These are phyloP conservation scores for Candida tropicalis DNA, from an alignment of 1,139 yeast genomes.

Conservation along the genomic window DNA sequence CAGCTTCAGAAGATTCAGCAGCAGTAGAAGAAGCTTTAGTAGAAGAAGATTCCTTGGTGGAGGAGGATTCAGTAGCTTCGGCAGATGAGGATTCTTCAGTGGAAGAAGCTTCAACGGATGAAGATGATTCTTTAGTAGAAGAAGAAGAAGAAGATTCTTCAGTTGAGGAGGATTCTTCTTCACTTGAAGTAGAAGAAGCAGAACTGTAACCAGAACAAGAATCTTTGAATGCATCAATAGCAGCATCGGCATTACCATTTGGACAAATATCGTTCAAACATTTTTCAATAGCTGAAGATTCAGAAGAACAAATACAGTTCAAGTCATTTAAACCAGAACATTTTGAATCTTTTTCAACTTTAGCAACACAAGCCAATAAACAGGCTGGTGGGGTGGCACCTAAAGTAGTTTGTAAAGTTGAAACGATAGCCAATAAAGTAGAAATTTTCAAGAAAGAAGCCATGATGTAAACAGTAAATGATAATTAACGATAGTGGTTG, in stretches of 20 bases:
- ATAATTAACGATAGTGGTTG: constrained; percentile 9
- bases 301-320: constrained; percentile 63
- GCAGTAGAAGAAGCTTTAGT: constrained; percentile 8
- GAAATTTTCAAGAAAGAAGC: constrained; percentile 34
- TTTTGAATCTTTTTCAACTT: constrained; percentile 58
- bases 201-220: constrained; percentile 49
- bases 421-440: constrained; percentile 52
- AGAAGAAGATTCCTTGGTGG: constrained; percentile 5
- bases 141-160: constrained; percentile 29
- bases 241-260: constrained; percentile 55
- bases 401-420: constrained; percentile 49
- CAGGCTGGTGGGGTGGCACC: constrained; percentile 86
- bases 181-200: constrained; percentile 22
- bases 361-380: constrained; percentile 81
- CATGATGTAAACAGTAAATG: constrained; percentile 11
- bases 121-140: constrained; percentile 17
- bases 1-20: constrained; percentile 9
- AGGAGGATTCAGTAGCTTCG: constrained; percentile 7
- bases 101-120: constrained; percentile 9
- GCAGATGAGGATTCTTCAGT: constrained; percentile 7
- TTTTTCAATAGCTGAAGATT: constrained; percentile 50
- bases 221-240: constrained; percentile 56
- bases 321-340: constrained; percentile 65
- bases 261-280: constrained; percentile 75
- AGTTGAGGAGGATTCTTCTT: constrained; percentile 30